phyloP scores from a whole-genome alignment of 306 rosid genomes.

The Lathyrus sativus region DNA sequence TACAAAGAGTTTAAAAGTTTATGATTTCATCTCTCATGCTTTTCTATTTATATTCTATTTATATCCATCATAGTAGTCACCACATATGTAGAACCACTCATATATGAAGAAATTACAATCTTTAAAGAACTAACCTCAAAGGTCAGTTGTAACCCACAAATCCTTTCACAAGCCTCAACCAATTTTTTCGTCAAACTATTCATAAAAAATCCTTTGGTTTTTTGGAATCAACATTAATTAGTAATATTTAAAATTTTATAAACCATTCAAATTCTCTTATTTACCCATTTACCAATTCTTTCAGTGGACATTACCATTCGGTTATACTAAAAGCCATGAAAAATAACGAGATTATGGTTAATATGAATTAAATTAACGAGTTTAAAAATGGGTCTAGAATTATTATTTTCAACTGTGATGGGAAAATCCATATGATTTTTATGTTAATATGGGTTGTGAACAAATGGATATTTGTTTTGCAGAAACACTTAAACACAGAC shows the following conservation, averaged over 20 bases:
- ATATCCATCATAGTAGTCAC: not conserved
- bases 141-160: conserved; percentile 46
- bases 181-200: conserved; percentile 66
- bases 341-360: conserved; percentile 53
- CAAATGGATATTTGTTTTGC: conserved; percentile 78
- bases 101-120: not conserved
- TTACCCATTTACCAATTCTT: conserved; percentile 49
- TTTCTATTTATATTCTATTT: not conserved
- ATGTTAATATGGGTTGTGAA: conserved; percentile 81
- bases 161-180: conserved; percentile 49
- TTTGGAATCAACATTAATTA: conserved; percentile 45
- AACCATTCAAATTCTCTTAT: conserved; percentile 37
- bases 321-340: conserved; percentile 66
- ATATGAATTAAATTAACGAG: conserved; percentile 42
- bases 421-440: conserved; percentile 40
- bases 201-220: conserved; percentile 46
- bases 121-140: conserved; percentile 30
- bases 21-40: not conserved
- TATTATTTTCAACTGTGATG: conserved; percentile 42
- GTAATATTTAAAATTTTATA: conserved; percentile 50
- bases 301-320: conserved; percentile 79
- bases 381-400: conserved; percentile 31
- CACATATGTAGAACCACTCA: not conserved
- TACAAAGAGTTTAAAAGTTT: too few species aligned
- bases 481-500: conserved; percentile 49